phyloP scores from a whole-genome alignment of 805 yeast species.

The Saccharomycopsis sp. region DNA sequence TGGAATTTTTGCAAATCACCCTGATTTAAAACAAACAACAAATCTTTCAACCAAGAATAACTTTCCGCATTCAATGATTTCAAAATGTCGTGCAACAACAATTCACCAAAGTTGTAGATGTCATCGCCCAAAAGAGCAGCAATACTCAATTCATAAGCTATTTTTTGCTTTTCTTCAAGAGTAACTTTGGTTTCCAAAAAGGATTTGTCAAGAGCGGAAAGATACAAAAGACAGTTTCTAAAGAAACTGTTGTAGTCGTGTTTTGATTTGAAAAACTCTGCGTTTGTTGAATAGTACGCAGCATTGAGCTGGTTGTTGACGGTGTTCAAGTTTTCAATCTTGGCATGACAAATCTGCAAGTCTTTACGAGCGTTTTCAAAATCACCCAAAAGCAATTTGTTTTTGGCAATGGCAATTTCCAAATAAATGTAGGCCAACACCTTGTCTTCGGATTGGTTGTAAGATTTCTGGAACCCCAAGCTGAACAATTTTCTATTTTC shows the following conservation, averaged over 20 bases:
- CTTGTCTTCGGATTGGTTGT: slow-evolving; percentile 18
- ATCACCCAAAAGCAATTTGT: slow-evolving; percentile 47
- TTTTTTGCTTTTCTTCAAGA: slow-evolving; percentile 33
- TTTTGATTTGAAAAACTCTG: slow-evolving; percentile 65
- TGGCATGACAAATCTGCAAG: slow-evolving; percentile 50
- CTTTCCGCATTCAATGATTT: slow-evolving; percentile 37
- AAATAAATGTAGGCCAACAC: slow-evolving; percentile 17
- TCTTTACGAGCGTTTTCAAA: slow-evolving; percentile 55
- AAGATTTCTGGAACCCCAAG: slow-evolving; percentile 16
- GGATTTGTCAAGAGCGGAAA: slow-evolving; percentile 54
- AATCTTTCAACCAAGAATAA: slow-evolving; percentile 61
- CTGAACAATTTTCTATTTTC: slow-evolving; percentile 24
- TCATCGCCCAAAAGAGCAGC: slow-evolving; percentile 87
- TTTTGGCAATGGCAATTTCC: slow-evolving; percentile 65
- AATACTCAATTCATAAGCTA: slow-evolving; percentile 69
- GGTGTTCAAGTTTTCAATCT: slow-evolving; percentile 48
- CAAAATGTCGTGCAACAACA: slow-evolving; percentile 81
- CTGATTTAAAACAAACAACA: slow-evolving; percentile 61
- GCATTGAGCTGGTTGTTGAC: slow-evolving; percentile 60
- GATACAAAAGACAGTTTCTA: slow-evolving; percentile 68
- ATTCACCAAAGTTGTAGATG: slow-evolving; percentile 92
- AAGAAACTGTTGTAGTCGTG: slow-evolving; percentile 68
- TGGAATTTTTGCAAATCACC: slow-evolving; percentile 71
- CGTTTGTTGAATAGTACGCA: slow-evolving; percentile 71
- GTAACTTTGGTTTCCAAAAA: slow-evolving; percentile 34